Evolutionary conservation across 2,329 filamentous ascomycete species (phyloP), one percentile per base, ranked within the genome.

Genomic region (Aschersonia sp.): DNA sequence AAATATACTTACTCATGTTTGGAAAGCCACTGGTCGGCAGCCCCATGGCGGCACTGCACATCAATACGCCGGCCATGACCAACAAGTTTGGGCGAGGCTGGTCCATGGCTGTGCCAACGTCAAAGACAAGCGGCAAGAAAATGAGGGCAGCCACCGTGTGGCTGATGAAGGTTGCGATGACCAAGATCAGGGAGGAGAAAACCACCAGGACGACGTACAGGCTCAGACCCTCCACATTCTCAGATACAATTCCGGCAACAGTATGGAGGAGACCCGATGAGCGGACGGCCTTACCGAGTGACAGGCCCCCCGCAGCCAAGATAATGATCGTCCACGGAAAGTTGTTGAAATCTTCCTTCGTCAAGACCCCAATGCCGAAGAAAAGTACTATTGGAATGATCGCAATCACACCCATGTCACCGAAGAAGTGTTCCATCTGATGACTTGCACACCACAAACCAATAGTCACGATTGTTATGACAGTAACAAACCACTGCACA

Each of bases 241-340:
- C 67, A 0, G 87, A 89, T 53, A 98, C 95, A 9, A 74, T 67
- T 5, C 74, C 71, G 2, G 92, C 92, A 45, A 98, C 84, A 0
- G 89, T 94, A 61, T 94, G 85, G 32, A 98, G 72, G 9, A 98
- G 74, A 1, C 92, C 92, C 0, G 91, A 97, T 0, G 87, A 92
- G 53, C 89, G 91, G 50, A 98, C 92, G 0, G 91, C 86, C 64
- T 94, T 96, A 49, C 92, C 92, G 0, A 98, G 79, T 1, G 89
- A 89, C 35, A 98, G 70, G 5, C 92, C 92, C 44, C 92, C 92
- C 0, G 92, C 91, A 0, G 92, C 92, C 28, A 98, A 82, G 59
- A 98, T 97, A 66, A 98, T 96, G 65, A 98, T 98, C 28, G 94
- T 98, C 92, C 92, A 98, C 40, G 96, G 84, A 65, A 98, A 98